Evolutionary conservation across 345 rosid genomes (phyloP), one percentile per base, ranked within the genome.

Genomic region (Melaleuca alternifolia): DNA sequence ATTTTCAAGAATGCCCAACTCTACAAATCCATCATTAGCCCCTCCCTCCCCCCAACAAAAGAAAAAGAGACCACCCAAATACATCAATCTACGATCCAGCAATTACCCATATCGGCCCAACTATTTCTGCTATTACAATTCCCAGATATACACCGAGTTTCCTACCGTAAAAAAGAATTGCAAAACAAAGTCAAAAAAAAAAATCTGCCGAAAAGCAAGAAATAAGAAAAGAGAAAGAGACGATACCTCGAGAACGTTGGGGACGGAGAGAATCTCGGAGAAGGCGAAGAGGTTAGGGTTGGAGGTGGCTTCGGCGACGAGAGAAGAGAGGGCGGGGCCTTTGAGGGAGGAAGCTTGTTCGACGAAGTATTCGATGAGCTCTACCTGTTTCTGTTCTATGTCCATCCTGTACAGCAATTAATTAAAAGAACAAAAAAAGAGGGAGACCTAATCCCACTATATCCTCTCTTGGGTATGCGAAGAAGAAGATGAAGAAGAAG

Each of bases 211-310:
- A 59, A 59, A 59, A 59, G 16, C 37, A 1, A n/a, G 37, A 13
- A 59, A n/a, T 33, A 24, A 30, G 24, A 0, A 41, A 23, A 48
- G 53, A 24, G 9, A 50, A 50, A 48, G 2, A 0, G 26, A 16
- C 16, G 8, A 2, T n/a, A 26, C 54, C 84, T 82, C 84, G 53
- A 82, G 56, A 26, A 82, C 54, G 84, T n/a, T 82, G 54, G 84
- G 84, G 12, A 83, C 93, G 26, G 93, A 92, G 88, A 97, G 95
- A 92, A 97, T 97, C 95, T 97, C 98, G 28, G 98, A 96, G 94
- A 97, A 97, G 85, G 97, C 98, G 83, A 96, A 97, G 88, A 97
- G 99, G 46, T 91, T 94, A 28, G 98, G 95, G 81, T 97, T 93
- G 87, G 98, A 95, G 76, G 98, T 96, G 88, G 97, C 99, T 88